These are phyloP conservation scores for Curvularia lunata DNA, from an alignment of 2,329 filamentous ascomycete genomes.

Conservation along the genomic window DNA sequence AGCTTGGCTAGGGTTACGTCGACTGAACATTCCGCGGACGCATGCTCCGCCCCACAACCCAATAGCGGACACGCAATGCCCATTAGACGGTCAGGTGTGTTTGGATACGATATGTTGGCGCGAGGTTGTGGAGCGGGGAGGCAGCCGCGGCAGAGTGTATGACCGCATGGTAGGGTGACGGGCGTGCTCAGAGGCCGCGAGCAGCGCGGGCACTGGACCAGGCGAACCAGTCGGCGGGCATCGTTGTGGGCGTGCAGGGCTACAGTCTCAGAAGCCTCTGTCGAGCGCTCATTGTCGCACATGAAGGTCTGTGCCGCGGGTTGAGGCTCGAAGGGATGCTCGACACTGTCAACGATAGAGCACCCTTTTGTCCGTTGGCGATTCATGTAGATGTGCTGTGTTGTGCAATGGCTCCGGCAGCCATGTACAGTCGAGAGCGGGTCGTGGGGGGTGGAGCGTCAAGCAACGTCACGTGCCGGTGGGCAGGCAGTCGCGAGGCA, in stretches of 20 bases:
- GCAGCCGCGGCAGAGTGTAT: conserved; percentile 76
- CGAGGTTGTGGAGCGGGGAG: conserved; percentile 71
- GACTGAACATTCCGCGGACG: conserved; percentile 74
- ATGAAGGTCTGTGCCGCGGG: conserved; percentile 49
- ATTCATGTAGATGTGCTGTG: conserved; percentile 44
- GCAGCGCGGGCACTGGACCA: conserved; percentile 80
- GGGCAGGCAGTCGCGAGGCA: background rate
- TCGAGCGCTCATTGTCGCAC: conserved; percentile 47
- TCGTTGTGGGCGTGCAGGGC: conserved; percentile 60
- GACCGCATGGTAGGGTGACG: conserved; percentile 80
- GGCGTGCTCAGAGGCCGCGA: conserved; percentile 71
- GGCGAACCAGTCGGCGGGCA: conserved; percentile 69
- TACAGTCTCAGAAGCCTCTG: conserved; percentile 43
- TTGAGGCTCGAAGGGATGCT: conserved; percentile 40
- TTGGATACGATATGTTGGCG: conserved; percentile 78
- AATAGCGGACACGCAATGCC: conserved; percentile 77
- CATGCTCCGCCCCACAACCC: conserved; percentile 73
- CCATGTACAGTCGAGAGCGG: conserved; percentile 29
- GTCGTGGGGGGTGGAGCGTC: conserved; percentile 11
- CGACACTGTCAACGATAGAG: conserved; percentile 41
- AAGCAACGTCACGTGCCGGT: conserved; percentile 2
- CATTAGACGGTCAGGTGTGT: conserved; percentile 67
- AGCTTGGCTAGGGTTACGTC: conserved; percentile 80
- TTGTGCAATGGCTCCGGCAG: conserved; percentile 23
- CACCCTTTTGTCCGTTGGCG: conserved; percentile 41